A percentile compares a stretch with the other conserved stretches of the same genome.
phyloP scores from a whole-genome alignment of 2,329 filamentous ascomycete genomes.

The Apiospora koreana region DNA sequence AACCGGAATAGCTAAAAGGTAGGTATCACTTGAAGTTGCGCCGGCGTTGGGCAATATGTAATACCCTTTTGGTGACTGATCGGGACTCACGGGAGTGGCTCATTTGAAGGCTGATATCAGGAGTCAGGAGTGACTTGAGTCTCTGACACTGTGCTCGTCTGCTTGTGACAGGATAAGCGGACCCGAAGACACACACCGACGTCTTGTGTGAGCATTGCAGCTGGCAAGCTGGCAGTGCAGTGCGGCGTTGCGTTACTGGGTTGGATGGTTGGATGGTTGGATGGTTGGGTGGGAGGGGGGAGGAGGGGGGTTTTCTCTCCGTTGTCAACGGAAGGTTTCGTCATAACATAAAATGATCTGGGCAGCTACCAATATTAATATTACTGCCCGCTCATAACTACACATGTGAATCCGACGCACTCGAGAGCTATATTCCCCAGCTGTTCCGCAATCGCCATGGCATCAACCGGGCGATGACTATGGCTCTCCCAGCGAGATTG shows the following conservation, averaged over 20 bases:
- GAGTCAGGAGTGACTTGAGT: not conserved
- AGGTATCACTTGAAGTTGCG: not conserved
- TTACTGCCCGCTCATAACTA: not conserved
- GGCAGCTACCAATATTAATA: not conserved
- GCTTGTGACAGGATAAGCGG: not conserved
- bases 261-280: too few relatives aligned
- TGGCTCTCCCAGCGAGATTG: not conserved
- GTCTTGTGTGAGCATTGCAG: not conserved
- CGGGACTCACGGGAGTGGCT: not conserved
- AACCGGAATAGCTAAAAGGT: not conserved
- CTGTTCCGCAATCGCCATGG: not conserved
- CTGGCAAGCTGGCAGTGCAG: not conserved
- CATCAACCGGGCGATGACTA: not conserved
- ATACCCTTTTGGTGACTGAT: too few relatives aligned
- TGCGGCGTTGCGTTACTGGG: not conserved
- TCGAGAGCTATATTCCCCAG: not conserved
- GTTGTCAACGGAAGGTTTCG: slow-evolving; percentile 9
- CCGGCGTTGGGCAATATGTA: too few relatives aligned
- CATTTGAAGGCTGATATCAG: not conserved
- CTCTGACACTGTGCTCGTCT: not conserved
- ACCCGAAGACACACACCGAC: not conserved
- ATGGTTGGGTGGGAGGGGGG: not conserved
- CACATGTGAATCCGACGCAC: not conserved
- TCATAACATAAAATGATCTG: slow-evolving; percentile 3
- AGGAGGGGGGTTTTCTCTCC: not conserved